A percentile compares a stretch with the other conserved stretches of the same genome.
Conservation (phyloP, 208 protist species). For the Leishmania braziliensis region DNA sequence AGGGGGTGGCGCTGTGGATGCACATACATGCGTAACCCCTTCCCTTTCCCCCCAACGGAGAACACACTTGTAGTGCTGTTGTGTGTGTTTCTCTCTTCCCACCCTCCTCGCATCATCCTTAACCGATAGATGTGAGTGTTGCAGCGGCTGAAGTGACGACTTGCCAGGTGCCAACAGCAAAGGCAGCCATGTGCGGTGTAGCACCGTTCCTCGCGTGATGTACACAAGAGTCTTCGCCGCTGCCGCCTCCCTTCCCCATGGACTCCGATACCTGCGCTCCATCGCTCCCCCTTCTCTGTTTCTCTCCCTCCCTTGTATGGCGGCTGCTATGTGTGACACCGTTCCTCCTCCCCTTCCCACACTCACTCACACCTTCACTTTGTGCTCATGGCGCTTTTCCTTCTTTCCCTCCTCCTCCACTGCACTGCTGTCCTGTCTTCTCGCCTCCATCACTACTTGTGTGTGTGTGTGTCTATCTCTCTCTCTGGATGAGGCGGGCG, state of each 20-base stretch:
- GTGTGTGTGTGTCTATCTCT: neutral
- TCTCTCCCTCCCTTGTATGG: neutral
- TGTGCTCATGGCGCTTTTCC: neutral
- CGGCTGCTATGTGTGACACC: neutral
- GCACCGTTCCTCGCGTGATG: neutral
- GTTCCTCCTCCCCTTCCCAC: neutral
- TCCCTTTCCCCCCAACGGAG: neutral
- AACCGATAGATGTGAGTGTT: neutral
- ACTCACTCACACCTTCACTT: neutral
- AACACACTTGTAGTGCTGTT: neutral
- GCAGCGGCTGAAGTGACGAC: neutral
- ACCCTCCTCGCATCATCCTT: neutral
- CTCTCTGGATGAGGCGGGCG: too few relatives aligned
- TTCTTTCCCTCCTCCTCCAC: neutral
- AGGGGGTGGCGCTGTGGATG: neutral
- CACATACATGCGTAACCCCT: neutral
- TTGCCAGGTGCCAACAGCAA: neutral
- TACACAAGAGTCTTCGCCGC: neutral
- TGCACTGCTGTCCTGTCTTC: neutral
- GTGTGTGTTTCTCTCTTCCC: neutral
- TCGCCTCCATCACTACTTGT: neutral
- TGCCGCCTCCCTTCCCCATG: neutral
- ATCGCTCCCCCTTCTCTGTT: neutral
- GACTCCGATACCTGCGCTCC: neutral
- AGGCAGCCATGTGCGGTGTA: neutral